Evolutionary conservation across 2,329 filamentous ascomycete species (phyloP).

Genomic region (Alternaria atra): DNA sequence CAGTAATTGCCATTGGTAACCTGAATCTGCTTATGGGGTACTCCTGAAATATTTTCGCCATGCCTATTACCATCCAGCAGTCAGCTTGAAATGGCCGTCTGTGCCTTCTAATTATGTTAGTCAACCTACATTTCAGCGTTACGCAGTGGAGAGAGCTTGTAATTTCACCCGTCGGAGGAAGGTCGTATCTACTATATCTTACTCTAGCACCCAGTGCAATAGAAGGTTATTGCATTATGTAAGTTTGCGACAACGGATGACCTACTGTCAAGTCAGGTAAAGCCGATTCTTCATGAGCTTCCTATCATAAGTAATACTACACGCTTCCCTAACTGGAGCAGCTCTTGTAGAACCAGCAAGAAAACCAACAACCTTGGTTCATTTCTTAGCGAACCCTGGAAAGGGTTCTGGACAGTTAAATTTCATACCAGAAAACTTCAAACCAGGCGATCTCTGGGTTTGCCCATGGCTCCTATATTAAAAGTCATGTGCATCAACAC

Average conservation of each 20-base stretch:
- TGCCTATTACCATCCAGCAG: neutral
- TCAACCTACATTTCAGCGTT: neutral
- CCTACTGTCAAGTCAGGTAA: neutral
- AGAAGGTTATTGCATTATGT: neutral
- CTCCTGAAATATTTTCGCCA: neutral
- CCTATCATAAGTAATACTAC: neutral
- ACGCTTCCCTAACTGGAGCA: neutral
- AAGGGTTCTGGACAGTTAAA: neutral
- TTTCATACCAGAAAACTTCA: neutral
- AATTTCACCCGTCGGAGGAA: neutral
- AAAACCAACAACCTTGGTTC: neutral
- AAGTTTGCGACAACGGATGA: neutral
- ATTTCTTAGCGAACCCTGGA: neutral
- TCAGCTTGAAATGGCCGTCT: neutral
- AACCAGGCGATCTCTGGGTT: neutral
- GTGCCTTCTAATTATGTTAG: neutral
- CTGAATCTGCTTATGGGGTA: neutral
- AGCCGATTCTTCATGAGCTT: neutral
- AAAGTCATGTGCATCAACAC: neutral
- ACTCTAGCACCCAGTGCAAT: neutral
- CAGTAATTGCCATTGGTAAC: neutral
- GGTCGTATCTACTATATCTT: neutral
- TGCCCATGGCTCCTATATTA: neutral
- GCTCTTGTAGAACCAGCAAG: neutral
- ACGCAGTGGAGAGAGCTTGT: neutral